Base-by-base conservation (phyloP, 164 flowering plant genomes). In the Magnolia sinica region DNA sequence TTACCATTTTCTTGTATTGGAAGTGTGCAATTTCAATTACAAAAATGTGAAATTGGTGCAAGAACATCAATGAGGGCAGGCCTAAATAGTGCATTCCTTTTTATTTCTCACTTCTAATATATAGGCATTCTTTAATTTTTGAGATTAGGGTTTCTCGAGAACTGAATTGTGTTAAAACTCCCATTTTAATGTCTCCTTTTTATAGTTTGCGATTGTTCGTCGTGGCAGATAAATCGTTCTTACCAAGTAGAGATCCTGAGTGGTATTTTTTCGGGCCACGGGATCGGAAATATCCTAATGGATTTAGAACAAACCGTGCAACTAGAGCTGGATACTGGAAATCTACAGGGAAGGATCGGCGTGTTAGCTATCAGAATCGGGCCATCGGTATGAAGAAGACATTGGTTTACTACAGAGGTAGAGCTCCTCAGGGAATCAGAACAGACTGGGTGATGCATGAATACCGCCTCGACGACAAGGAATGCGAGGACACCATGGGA, bases 381-480 rank as follows among this genome's bases (percentile, higher is more conserved):
- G 83, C 93, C 13, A 91, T 91, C 52, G 96, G 96, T 20, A 91
- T 91, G 95, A 91, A 91, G 90, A 91, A 91, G 84, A 91, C 95
- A 27, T 64, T 91, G 77, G 96, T 91, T 24, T 91, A 90, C 74
- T 91, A 90, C 83, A 83, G 87, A 78, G 96, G 96, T 16, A 74
- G 96, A 63, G 96, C 96, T 65, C 96, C 96, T 69, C 96, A 91
- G 63, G 96, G 96, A 1, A 82, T 87, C 6, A 80, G 96, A 64
- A 91, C 98, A 0, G 95, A 92, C 51, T 93, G 98, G 98, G 96
- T 93, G 0, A 93, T 93, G 98, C 96, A 93, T 59, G 98, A 93
- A 63, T 91, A 93, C 81, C 91, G 98, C 22, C 90, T 90, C 1
- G 94, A 91, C 68, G 96, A 93, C 76, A 93, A 87, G 75, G 95